A percentile compares a stretch with the other conserved stretches of the same genome.
Evolutionary conservation across 2,329 filamentous ascomycete species (phyloP).

Genomic region (Aureobasidium sp.): DNA sequence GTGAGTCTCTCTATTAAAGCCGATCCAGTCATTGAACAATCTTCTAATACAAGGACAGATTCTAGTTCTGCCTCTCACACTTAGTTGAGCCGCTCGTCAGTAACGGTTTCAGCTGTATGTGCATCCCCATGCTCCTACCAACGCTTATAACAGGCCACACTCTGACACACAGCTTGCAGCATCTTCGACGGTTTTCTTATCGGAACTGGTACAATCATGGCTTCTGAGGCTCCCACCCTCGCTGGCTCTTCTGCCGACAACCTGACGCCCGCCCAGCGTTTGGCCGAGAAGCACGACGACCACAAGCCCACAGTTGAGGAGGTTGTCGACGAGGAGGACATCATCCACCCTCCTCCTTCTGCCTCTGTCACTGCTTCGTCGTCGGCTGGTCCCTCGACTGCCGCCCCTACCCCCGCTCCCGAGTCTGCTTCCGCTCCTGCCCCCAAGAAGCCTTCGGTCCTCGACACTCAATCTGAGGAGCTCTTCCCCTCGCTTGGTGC

Average conservation of each 20-base stretch:
- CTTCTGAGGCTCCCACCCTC: constrained; percentile 17
- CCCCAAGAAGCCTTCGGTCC: constrained; percentile 22
- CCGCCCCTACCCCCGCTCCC: constrained; percentile 28
- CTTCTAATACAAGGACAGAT: neutral
- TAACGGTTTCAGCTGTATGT: constrained; percentile 15
- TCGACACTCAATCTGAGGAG: constrained; percentile 85
- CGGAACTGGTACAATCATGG: constrained; percentile 15
- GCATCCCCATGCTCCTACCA: neutral
- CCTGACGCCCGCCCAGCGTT: constrained; percentile 46
- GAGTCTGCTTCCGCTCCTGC: neutral
- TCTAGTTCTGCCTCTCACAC: neutral
- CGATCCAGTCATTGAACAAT: neutral
- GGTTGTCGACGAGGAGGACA: constrained; percentile 69
- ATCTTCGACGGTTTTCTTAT: constrained; percentile 14
- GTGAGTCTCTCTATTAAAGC: neutral
- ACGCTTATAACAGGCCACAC: neutral
- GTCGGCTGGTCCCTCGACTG: constrained; percentile 43
- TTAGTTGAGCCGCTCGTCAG: constrained; percentile 3
- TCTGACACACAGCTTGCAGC: neutral
- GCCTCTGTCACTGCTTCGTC: constrained; percentile 32
- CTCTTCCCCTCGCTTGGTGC: constrained; percentile 86
- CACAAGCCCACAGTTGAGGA: constrained; percentile 69
- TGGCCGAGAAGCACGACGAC: constrained; percentile 49
- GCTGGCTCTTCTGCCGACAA: constrained; percentile 22
- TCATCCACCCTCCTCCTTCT: constrained; percentile 50